Evolutionary conservation across 1,284 basidiomycete species (phyloP).

Genomic region (Cutaneotrichosporon sp.): DNA sequence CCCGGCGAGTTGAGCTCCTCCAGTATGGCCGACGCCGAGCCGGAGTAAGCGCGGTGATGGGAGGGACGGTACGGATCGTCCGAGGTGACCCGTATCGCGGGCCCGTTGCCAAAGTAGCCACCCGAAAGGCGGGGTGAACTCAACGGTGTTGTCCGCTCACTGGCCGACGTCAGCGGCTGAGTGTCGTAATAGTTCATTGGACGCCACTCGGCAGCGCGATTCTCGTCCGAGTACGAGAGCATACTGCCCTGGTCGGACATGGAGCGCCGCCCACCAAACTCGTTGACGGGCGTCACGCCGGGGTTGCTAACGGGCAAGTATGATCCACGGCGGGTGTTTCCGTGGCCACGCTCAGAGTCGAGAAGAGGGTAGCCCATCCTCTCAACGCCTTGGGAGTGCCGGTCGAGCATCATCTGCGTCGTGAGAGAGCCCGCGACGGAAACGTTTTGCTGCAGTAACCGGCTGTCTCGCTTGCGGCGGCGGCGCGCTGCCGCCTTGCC

Average conservation of each 20-base stretch:
- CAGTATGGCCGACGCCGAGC: slow-evolving; percentile 29
- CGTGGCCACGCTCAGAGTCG: not conserved
- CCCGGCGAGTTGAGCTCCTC: slow-evolving; percentile 17
- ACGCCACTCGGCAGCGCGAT: slow-evolving; percentile 23
- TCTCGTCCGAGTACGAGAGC: slow-evolving; percentile 20
- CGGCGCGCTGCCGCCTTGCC: slow-evolving; percentile 59
- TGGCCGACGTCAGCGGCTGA: slow-evolving; percentile 7
- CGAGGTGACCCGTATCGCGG: slow-evolving; percentile 24
- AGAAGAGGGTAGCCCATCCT: slow-evolving; percentile 14
- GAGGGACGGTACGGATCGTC: slow-evolving; percentile 9
- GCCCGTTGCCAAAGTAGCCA: slow-evolving; percentile 9
- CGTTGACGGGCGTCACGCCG: slow-evolving; percentile 3
- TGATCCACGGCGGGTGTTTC: slow-evolving; percentile 4
- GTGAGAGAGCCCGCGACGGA: slow-evolving; percentile 42
- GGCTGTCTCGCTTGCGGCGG: slow-evolving; percentile 39
- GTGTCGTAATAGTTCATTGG: not conserved
- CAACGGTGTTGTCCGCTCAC: slow-evolving; percentile 9
- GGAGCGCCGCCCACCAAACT: slow-evolving; percentile 10
- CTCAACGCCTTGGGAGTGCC: slow-evolving; percentile 40
- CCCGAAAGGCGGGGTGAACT: not conserved
- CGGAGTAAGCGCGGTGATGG: slow-evolving; percentile 29
- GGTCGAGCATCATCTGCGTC: slow-evolving; percentile 49
- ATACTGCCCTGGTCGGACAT: slow-evolving; percentile 14
- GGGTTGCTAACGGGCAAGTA: slow-evolving; percentile 19
- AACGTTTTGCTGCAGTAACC: slow-evolving; percentile 40